Base-by-base conservation (phyloP, 169 alveolate genomes). In the Babesia caballi region DNA sequence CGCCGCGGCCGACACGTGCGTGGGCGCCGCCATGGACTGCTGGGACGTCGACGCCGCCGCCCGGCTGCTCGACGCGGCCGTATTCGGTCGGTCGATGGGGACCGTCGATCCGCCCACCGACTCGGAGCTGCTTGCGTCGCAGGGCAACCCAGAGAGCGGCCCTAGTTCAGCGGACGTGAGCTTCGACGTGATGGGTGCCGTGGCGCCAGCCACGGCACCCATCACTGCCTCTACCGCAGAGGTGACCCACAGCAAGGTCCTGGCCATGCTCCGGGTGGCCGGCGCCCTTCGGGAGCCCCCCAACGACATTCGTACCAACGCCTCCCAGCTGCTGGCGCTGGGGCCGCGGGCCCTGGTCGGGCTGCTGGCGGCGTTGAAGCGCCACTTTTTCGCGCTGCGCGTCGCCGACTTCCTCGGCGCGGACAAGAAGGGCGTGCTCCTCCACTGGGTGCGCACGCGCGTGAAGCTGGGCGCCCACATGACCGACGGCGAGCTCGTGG, bases 11-110 rank as follows among this genome's bases (percentile, higher is more conserved):
- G 84, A 57, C 21, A 83, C 76, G 21, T 89, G 94, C 76, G 49
- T 87, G 46, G 84, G 80, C 17, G 95, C 95, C 15, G 84, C 94
- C 23, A 66, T 84, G 30, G 83, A 72, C 51, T 83, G 76, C 52
- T 83, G 84, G 84, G 74, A 85, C 47, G 74, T 69, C 63, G 82
- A 80, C 74, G 76, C 69, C 4, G 84, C 85, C 17, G 36, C 70
- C 23, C 51, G 56, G 38, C 61, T 86, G 47, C 77, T 89, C 0
- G 61, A 81, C 41, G 77, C 90, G 15, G 81, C 91, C 5, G 60
- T 66, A 5, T 89, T 89, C 52, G 90, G 91, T 12, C 53, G 77
- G 21, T 82, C 69, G 21, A 40, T 59, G 69, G 23, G n/a, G 23
- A 38, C 69, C 12, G 54, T 59, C n/a, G 49, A 56, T 32, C 33